phyloP scores from a whole-genome alignment of 257 asterid species.

The Capsicum baccatum region DNA sequence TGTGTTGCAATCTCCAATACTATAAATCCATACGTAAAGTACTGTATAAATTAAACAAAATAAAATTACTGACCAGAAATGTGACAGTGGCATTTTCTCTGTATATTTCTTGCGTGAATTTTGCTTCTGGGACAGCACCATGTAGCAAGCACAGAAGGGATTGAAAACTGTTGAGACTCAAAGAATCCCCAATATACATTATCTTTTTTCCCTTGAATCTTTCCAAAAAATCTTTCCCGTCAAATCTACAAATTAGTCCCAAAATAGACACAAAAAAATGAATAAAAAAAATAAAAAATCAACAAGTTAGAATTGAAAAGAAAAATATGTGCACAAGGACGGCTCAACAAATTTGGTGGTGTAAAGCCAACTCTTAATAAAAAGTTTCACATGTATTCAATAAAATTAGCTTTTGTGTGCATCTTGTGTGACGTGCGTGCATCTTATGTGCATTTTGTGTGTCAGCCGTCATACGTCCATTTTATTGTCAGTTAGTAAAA shows the following conservation, averaged over 20 bases:
- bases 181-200: constrained; percentile 72
- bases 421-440: too few relatives aligned
- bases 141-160: constrained; percentile 62
- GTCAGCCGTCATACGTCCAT: too few relatives aligned
- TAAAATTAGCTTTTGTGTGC: too few relatives aligned
- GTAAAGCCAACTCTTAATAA: too few relatives aligned
- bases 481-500: too few relatives aligned
- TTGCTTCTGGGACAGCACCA: constrained; percentile 36
- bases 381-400: too few relatives aligned
- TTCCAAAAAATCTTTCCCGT: constrained; percentile 50
- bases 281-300: neutral
- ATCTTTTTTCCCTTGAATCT: constrained; percentile 62
- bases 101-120: constrained; percentile 26
- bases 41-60: neutral
- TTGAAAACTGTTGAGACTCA: constrained; percentile 56
- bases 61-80: constrained; percentile 43
- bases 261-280: neutral
- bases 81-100: constrained; percentile 39
- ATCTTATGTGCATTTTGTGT: too few relatives aligned
- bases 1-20: too few relatives aligned
- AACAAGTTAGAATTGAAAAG: neutral
- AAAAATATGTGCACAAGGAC: neutral
- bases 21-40: neutral
- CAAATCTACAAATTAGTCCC: constrained; percentile 48
- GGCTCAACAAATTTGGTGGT: too few relatives aligned